Evolutionary conservation across 352 stramenopile genomes (phyloP), one percentile per base, ranked within the genome.

Genomic region (Sclerospora graminicola): DNA sequence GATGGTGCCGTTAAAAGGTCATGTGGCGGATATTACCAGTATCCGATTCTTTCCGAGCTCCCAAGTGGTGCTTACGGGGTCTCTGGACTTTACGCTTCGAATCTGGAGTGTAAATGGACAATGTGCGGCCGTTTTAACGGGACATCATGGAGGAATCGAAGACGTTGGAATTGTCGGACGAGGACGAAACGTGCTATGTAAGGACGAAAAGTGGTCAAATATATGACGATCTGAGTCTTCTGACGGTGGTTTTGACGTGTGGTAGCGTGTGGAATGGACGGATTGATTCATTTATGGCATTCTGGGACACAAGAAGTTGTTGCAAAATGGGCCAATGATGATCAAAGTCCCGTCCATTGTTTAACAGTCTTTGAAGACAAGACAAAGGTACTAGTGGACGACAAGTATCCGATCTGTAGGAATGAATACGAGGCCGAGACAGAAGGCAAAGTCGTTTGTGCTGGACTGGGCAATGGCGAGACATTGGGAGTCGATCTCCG

Each of bases 151-250:
- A 8, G 71, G 74, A 8, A 44, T 89, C 15, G 58, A 69, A 34
- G 73, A 84, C 47, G 46, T 73, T 2, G 71, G 57, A 2, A 82
- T 89, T 36, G 40, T 89, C 31, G 77, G 77, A 28, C 60, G 60
- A 30, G 77, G 77, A 16, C 58, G 67, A 15, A 84, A 89, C 35
- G 69, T 89, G 19, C 37, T 82, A n/a, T 89, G 76, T 89, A 63
- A 48, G 27, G 27, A 18, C 11, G 2, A 7, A 6, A 35, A 16
- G 5, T 35, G 16, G 5, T 18, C 9, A 33, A n/a, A n/a, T n/a
- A n/a, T 3, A 33, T 14, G 28, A 15, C 10, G 28, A 2, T 13
- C n/a, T 33, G 28, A 13, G 11, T 34, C 30, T 34, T 15, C 15
- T 40, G 8, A 4, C 36, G 6, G 0, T 30, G 9, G 45, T 32